Evolutionary conservation across 2,329 filamentous ascomycete genomes (phyloP), one percentile per base, ranked within the genome.

Genomic region (Rhinocladiella mackenziei): DNA sequence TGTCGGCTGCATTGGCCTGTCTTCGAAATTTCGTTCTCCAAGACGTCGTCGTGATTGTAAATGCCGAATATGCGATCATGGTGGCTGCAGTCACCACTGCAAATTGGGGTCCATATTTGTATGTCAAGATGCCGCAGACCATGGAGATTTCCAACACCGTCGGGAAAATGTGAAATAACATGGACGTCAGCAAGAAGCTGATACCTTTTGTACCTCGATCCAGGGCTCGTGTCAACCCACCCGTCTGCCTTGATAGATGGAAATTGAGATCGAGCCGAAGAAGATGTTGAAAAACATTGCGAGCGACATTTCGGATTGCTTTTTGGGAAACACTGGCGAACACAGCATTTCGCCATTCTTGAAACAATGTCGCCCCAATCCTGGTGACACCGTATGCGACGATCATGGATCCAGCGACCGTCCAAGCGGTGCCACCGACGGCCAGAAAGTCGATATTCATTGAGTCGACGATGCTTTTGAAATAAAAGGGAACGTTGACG

Each of bases 181-280:
- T 98, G 57, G 89, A 96, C 1, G 89, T 95, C 53, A 98, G 74
- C 55, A 98, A 66, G 65, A 97, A 98, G 72, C 88, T 96, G 64
- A 98, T 98, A 51, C 92, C 94, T 68, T 98, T 98, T 14, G 92
- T 98, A 61, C 92, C 92, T 51, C 94, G 81, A 62, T 98, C 94
- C 51, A 98, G 92, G 17, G 94, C 92, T 54, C 92, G 76, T 1
- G 91, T 97, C 53, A 98, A 69, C 1, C 92, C 92, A 51, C 92
- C 92, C 0, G 92, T 98, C 70, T 98, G 92, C 58, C 94, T 87
- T 14, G 84, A 83, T 7, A 98, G 76, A 63, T 98, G 92, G 66
- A 98, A 98, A 65, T 84, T 89, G 35, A 97, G 76, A 62, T 98
- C 92, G 15, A 98, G 76, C 42, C 81, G 83, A 20, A 98, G 72